Conservation (phyloP, 176 grass and related monocot genomes). For the Pontederia crassipes region DNA sequence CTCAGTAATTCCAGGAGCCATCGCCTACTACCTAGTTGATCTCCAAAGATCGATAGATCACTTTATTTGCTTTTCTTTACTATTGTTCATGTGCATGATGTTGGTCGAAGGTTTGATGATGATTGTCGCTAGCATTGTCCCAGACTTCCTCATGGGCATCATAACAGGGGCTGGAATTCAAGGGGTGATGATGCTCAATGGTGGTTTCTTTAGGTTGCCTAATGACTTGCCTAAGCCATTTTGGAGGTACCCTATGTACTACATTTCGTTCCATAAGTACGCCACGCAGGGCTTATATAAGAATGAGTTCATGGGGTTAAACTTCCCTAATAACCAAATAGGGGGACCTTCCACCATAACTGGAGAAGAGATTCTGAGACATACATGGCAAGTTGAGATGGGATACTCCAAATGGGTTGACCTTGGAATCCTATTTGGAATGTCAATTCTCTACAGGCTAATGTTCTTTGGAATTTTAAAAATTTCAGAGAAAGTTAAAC, state of each 20-base stretch:
- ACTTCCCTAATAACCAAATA: conserved; percentile 49
- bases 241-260: conserved; percentile 85
- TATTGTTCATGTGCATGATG: conserved; percentile 73
- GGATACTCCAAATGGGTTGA: conserved; percentile 76
- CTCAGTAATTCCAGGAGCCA: conserved; percentile 15
- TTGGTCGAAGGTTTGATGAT: conserved; percentile 81
- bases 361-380: conserved; percentile 38
- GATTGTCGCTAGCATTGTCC: conserved; percentile 71
- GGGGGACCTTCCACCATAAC: conserved; percentile 29
- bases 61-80: conserved; percentile 60
- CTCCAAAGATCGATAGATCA: conserved; percentile 54
- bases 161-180: conserved; percentile 77
- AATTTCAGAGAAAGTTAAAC: conserved; percentile 51
- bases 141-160: conserved; percentile 87
- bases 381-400: conserved; percentile 56
- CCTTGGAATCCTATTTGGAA: conserved; percentile 43
- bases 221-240: conserved; percentile 59
- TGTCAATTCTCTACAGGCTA: conserved; percentile 52
- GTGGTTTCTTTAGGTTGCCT: conserved; percentile 76
- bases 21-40: conserved; percentile 61
- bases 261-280: conserved; percentile 67
- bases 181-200: conserved; percentile 48
- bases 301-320: conserved; percentile 75
- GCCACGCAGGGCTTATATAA: conserved; percentile 44
- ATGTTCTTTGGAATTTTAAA: conserved; percentile 61